Evolutionary conservation across 2,329 filamentous ascomycete species (phyloP).

Genomic region (Alternaria arborescens): DNA sequence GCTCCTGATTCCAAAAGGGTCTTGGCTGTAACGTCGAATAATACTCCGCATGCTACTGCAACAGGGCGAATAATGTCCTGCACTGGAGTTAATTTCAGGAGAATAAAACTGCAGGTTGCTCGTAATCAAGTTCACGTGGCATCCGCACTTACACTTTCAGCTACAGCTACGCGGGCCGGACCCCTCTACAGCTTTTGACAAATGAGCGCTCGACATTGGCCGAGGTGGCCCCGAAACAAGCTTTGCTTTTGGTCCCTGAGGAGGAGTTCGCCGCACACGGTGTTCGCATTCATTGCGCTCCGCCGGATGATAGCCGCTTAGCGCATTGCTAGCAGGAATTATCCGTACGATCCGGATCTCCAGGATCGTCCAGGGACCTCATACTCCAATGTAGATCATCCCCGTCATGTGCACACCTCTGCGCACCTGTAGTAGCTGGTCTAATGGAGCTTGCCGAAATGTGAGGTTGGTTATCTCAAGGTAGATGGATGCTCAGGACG

Average conservation of each 20-base stretch:
- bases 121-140: conserved; percentile 12
- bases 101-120: conserved; percentile 10
- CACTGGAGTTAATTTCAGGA: conserved; percentile 10
- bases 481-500: conserved; percentile 8
- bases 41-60: conserved; percentile 8
- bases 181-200: conserved; percentile 17
- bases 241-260: conserved; percentile 8
- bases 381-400: conserved; percentile 12
- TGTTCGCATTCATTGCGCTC: conserved; percentile 10
- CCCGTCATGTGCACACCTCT: conserved; percentile 12
- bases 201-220: conserved; percentile 15
- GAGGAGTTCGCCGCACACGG: conserved; percentile 9
- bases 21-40: neutral
- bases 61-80: neutral
- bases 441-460: conserved; percentile 9
- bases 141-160: conserved; percentile 18
- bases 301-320: conserved; percentile 12
- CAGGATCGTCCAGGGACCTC: conserved; percentile 19
- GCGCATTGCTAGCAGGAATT: conserved; percentile 9
- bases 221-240: conserved; percentile 10
- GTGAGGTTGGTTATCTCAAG: conserved; percentile 2
- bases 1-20: neutral
- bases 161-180: conserved; percentile 31
- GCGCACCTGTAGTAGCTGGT: conserved; percentile 1
- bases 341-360: conserved; percentile 18